These are phyloP conservation scores for Adansonia rubrostipa DNA, from an alignment of 441 rosid species.

Conservation along the genomic window DNA sequence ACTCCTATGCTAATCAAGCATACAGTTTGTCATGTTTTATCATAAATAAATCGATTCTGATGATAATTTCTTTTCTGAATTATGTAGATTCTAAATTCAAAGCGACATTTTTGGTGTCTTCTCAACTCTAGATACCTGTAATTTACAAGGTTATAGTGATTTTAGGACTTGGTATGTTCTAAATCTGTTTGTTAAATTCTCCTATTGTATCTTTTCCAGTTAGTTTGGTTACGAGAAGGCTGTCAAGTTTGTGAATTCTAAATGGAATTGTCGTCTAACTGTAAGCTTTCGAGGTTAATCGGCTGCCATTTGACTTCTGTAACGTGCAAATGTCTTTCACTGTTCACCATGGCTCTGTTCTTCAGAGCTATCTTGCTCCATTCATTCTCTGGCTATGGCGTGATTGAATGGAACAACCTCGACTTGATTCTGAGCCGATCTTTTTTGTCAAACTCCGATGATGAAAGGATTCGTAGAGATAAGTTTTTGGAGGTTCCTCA, in stretches of 20 bases:
- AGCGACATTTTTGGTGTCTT: neutral
- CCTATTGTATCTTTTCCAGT: constrained; percentile 10
- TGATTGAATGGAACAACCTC: constrained; percentile 28
- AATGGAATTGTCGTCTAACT: constrained; percentile 53
- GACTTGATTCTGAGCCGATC: constrained; percentile 32
- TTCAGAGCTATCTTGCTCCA: constrained; percentile 50
- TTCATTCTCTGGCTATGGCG: constrained; percentile 39
- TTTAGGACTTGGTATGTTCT: constrained; percentile 18
- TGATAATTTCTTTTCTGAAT: constrained; percentile 8
- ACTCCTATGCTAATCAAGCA: neutral
- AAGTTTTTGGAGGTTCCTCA: constrained; percentile 91
- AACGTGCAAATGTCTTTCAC: constrained; percentile 57
- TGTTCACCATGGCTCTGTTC: constrained; percentile 54
- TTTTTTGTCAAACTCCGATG: constrained; percentile 31
- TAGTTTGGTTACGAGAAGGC: constrained; percentile 17
- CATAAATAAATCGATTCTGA: neutral
- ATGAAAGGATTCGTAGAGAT: constrained; percentile 48
- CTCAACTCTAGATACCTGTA: neutral
- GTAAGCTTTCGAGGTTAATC: constrained; percentile 47
- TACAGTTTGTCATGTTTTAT: neutral
- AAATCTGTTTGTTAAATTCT: constrained; percentile 21
- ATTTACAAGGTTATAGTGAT: neutral
- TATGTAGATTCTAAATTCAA: constrained; percentile 31
- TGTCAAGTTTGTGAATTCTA: constrained; percentile 20
- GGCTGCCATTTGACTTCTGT: constrained; percentile 44